These are phyloP conservation scores for Annulohypoxylon moriforme DNA, from an alignment of 495 filamentous ascomycete genomes.

Conservation along the genomic window DNA sequence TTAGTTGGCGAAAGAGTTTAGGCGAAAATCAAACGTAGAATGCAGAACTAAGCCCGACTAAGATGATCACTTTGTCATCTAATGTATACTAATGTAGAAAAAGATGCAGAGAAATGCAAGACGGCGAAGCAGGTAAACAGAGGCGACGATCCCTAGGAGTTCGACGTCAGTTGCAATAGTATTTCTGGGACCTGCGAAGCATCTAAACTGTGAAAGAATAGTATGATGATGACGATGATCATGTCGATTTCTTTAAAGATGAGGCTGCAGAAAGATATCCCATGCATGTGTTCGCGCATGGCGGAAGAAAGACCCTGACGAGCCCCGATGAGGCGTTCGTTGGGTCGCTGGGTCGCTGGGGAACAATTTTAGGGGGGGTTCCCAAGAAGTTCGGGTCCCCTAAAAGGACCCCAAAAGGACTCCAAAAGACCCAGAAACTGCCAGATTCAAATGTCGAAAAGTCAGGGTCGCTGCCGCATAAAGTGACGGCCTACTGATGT, in stretches of 20 bases:
- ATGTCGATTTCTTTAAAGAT: conserved; percentile 35
- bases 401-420: not conserved
- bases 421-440: not conserved
- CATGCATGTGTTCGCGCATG: conserved; percentile 42
- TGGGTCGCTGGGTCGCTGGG: conserved; percentile 7
- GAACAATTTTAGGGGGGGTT: not conserved
- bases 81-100: conserved; percentile 26
- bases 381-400: not conserved
- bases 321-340: conserved; percentile 24
- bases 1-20: conserved; percentile 39
- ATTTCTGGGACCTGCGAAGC: conserved; percentile 20
- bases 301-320: conserved; percentile 30
- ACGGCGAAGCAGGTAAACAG: conserved; percentile 28
- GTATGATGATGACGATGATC: conserved; percentile 40
- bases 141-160: conserved; percentile 23
- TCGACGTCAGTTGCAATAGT: conserved; percentile 19
- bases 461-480: conserved; percentile 41
- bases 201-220: conserved; percentile 27
- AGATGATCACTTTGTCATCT: conserved; percentile 31
- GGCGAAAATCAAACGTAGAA: conserved; percentile 40
- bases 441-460: conserved; percentile 7
- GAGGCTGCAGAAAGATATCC: conserved; percentile 42
- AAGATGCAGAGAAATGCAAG: conserved; percentile 17
- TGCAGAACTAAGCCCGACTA: conserved; percentile 21
- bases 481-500: conserved; percentile 28